A percentile compares a stretch with the other conserved stretches of the same genome.
Conservation (phyloP, 2,329 filamentous ascomycete species). For the Ustilaginoidea virens region DNA sequence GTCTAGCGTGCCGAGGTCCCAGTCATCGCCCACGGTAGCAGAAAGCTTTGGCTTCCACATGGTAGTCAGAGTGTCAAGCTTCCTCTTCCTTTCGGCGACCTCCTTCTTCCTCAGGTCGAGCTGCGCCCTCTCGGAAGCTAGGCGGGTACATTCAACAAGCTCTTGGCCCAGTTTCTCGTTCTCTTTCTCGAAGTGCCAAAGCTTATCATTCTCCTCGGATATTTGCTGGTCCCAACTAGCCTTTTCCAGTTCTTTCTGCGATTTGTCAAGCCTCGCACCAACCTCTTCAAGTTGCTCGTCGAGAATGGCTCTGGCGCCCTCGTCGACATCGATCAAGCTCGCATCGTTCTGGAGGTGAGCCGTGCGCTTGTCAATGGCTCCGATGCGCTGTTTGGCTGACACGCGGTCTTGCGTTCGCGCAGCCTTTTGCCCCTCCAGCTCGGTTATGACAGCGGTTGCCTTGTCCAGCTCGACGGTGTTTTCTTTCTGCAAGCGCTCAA, state of each 20-base stretch:
- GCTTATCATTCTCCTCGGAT: conserved; percentile 44
- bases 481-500: conserved; percentile 61
- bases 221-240: conserved; percentile 59
- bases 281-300: conserved; percentile 60
- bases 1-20: conserved; percentile 58
- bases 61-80: conserved; percentile 60
- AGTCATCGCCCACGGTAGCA: conserved; percentile 45
- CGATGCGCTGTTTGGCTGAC: conserved; percentile 56
- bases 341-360: conserved; percentile 50
- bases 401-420: conserved; percentile 60
- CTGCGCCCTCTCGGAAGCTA: conserved; percentile 69
- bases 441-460: conserved; percentile 56
- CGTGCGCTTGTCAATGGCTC: conserved; percentile 56
- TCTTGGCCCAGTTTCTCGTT: conserved; percentile 62
- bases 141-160: conserved; percentile 65
- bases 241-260: conserved; percentile 45
- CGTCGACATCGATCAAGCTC: conserved; percentile 65
- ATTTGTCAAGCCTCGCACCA: conserved; percentile 42
- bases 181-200: conserved; percentile 56
- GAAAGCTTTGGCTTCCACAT: conserved; percentile 61
- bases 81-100: conserved; percentile 54
- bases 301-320: conserved; percentile 65
- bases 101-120: conserved; percentile 76
- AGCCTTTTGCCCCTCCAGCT: conserved; percentile 60
- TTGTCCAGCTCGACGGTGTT: conserved; percentile 59